Conservation (phyloP, 2,329 filamentous ascomycete genomes). For the Parafenestella ontariensis region DNA sequence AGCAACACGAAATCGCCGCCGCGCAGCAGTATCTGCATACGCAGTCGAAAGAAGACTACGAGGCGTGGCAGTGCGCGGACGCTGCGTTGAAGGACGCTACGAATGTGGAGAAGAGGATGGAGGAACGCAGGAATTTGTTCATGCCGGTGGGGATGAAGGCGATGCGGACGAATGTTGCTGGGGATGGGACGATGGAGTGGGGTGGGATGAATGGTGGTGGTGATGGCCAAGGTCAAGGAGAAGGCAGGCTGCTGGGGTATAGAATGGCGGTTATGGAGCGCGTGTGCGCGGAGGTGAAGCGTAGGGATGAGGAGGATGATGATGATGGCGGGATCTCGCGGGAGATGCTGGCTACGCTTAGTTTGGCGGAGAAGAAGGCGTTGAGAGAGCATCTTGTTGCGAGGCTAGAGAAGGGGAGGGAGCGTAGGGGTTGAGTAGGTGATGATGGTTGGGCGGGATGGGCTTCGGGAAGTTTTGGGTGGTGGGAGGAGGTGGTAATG, state of each 20-base stretch:
- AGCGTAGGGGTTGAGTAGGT: conserved; percentile 17
- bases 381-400: conserved; percentile 11
- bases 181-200: conserved; percentile 8
- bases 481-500: neutral
- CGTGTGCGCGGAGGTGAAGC: conserved; percentile 16
- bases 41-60: conserved; percentile 1
- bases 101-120: conserved; percentile 19
- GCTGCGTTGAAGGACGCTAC: conserved; percentile 2
- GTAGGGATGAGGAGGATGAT: neutral
- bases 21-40: conserved; percentile 4
- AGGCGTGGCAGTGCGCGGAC: conserved; percentile 1
- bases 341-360: conserved; percentile 15
- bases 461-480: neutral
- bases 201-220: neutral
- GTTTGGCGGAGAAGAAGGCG: conserved; percentile 12
- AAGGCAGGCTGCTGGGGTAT: conserved; percentile 17
- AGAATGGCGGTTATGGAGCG: conserved; percentile 32
- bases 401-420: conserved; percentile 1
- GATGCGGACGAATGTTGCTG: conserved; percentile 7
- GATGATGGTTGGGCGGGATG: neutral
- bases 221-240: neutral
- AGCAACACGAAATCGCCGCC: neutral
- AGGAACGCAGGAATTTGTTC: conserved; percentile 25
- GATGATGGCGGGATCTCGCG: neutral
- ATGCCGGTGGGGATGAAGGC: conserved; percentile 17